A percentile compares a stretch with the other conserved stretches of the same genome.
These are phyloP conservation scores for Sanguinoderma infundibulare DNA, from an alignment of 1,284 basidiomycete genomes.

Conservation along the genomic window DNA sequence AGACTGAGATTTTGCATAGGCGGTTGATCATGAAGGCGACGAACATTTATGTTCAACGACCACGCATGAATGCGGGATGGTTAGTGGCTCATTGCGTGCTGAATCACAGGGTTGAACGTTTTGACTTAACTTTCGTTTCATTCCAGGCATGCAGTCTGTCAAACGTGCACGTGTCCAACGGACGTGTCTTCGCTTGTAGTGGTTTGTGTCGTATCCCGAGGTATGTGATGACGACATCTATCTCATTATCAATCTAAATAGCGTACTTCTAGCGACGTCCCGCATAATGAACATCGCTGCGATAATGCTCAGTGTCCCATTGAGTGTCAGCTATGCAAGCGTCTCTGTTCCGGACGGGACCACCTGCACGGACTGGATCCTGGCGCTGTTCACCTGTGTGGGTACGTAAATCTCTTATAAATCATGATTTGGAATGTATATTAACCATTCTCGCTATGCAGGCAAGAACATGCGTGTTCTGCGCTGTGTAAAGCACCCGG, in stretches of 20 bases:
- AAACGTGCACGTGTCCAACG: slow-evolving; percentile 37
- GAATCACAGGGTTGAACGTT: too few species aligned
- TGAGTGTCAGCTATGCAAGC: slow-evolving; percentile 55
- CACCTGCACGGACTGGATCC: slow-evolving; percentile 57
- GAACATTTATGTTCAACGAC: slow-evolving; percentile 58
- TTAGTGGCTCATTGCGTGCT: slow-evolving; percentile 19
- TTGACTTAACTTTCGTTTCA: background rate
- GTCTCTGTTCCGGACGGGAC: slow-evolving; percentile 50
- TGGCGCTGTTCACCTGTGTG: slow-evolving; percentile 57
- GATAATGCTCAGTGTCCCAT: slow-evolving; percentile 57
- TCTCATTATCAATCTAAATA: background rate
- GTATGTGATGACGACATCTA: slow-evolving; percentile 39
- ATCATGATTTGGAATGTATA: background rate
- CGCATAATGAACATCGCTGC: slow-evolving; percentile 52
- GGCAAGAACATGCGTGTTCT: slow-evolving; percentile 54
- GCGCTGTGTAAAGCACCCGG: slow-evolving; percentile 50
- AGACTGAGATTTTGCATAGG: slow-evolving; percentile 32
- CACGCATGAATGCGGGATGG: slow-evolving; percentile 60
- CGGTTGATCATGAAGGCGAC: slow-evolving; percentile 46
- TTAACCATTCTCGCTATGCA: slow-evolving; percentile 27
- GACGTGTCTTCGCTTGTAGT: slow-evolving; percentile 44
- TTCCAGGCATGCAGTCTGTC: slow-evolving; percentile 50
- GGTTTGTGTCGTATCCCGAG: slow-evolving; percentile 48
- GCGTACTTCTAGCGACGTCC: slow-evolving; percentile 42
- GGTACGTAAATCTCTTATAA: slow-evolving; percentile 42